Base-by-base conservation (phyloP, 1,284 basidiomycete genomes). In the Cyathus olla region DNA sequence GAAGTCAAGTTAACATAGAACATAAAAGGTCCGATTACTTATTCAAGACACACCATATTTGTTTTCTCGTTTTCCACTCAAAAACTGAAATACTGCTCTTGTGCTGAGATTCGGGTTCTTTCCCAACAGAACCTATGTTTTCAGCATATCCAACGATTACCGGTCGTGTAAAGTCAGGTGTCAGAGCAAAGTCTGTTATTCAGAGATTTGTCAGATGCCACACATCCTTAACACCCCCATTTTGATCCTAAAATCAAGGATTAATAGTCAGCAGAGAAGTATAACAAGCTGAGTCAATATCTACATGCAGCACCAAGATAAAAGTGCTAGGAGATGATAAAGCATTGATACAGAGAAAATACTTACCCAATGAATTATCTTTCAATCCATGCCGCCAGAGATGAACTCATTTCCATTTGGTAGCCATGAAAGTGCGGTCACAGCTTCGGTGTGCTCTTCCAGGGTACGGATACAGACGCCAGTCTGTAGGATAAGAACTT, bases 321-420 rank as follows among this genome's bases (percentile, higher is more conserved):
- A 50, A 54, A 52, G 35, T 55, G 53, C 46, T 26, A 63, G 22
- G 17, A 17, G 42, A 37, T 9, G 21, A 22, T 35, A 31, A 37
- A 22, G 26, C 19, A 35, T 27, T 13, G 21, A 17, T 55, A 13
- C 39, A 58, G 50, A 53, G 53, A 37, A 27, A 60, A 59, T 52
- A 55, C 50, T 76, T 75, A 96, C 96, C 95, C 96, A 99, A 65
- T 93, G 89, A 46, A 94, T 87, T 59, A 99, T 90, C 76, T 90
- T 92, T 65, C 91, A 89, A 76, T 99, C 97, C 78, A 98, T 85
- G 44, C 93, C 94, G 49, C 93, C 93, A 4, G 95, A 98, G 63
- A 98, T 87, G 75, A 99, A 99, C 13, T 94, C 94, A 19, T 89
- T 89, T 31, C 93, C 93, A 74, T 98, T 92, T 10, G 95, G 93